Conservation (phyloP, 129 eudicot species). For the Erigeron canadensis region DNA sequence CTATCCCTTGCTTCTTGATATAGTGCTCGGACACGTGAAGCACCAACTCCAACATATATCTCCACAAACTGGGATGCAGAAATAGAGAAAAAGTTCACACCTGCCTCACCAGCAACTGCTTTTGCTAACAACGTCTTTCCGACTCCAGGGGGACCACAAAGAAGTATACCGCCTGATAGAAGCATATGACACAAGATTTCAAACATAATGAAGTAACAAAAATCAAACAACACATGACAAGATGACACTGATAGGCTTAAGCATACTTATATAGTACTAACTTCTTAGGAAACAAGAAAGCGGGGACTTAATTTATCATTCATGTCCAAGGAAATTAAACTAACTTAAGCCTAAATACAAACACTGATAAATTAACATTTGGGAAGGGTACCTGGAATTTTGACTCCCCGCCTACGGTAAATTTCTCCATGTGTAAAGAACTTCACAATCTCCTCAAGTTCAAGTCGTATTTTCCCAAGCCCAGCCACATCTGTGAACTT, state of each 20-base stretch:
- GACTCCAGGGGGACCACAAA: constrained; percentile 99
- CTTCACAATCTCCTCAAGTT: constrained; percentile 93
- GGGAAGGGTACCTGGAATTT: constrained; percentile 72
- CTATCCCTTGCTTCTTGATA: constrained; percentile 90
- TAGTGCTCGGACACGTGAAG: constrained; percentile 97
- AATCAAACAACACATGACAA: background rate
- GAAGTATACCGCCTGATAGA: constrained; percentile 88
- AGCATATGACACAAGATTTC: constrained; percentile 2
- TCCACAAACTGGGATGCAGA: constrained; percentile 99
- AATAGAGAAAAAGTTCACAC: constrained; percentile 92
- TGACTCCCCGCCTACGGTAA: constrained; percentile 94
- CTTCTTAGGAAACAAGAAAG: background rate
- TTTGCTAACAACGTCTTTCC: constrained; percentile 95
- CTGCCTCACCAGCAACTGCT: constrained; percentile 99
- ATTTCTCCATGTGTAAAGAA: constrained; percentile 95
- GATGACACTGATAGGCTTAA: background rate
- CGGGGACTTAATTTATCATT: background rate
- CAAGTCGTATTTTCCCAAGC: constrained; percentile 88
- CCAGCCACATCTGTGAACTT: constrained; percentile 98
- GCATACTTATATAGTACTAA: background rate
- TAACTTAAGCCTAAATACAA: background rate
- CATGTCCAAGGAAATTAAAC: no score
- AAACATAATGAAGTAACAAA: constrained; percentile 5
- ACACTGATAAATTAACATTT: background rate
- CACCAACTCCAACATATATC: constrained; percentile 98